Evolutionary conservation across 169 alveolate genomes (phyloP), one percentile per base, ranked within the genome.

Genomic region (Eimeria praecox): DNA sequence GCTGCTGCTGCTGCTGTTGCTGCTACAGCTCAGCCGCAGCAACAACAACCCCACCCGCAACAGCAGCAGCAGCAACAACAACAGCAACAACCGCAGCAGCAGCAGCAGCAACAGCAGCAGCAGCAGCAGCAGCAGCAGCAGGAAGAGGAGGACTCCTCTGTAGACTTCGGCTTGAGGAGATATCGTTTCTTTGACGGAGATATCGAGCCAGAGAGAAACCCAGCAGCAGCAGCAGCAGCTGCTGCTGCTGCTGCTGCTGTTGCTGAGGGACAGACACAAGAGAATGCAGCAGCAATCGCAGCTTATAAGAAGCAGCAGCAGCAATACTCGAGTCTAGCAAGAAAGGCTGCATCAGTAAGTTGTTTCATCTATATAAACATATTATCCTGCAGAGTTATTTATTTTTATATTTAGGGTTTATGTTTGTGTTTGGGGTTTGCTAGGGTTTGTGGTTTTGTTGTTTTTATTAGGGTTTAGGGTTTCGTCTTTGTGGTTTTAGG

Each of bases 221-320:
- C 71, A 27, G 66, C 73, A 10, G 90, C 90, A 46, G 66, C 90
- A 44, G 38, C 73, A 27, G 66, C 90, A 27, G 71, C 90, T 27
- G 90, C 90, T 82, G 90, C 90, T 82, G 66, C 71, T 82, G 90
- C 73, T 12, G 66, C 90, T n/a, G 71, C 90, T 82, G 90, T 62
- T 42, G 90, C 90, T 46, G 90, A 82, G 40, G 90, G 90, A n/a
- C 73, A 82, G 90, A 56, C 52, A 16, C 73, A 10, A n/a, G 90
- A 27, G 46, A 44, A 40, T 40, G 59, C 87, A 77, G 59, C 87
- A 44, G 20, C 62, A 18, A 44, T 82, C 3, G 90, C 90, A 82
- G 90, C 71, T 5, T 49, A 82, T 44, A 82, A 82, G 46, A 46
- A 30, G 56, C 90, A 82, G 73, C 90, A 82, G 46, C 90, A 46